Base-by-base conservation (phyloP, 1,284 basidiomycete species). In the Mrakiaceae sp. region DNA sequence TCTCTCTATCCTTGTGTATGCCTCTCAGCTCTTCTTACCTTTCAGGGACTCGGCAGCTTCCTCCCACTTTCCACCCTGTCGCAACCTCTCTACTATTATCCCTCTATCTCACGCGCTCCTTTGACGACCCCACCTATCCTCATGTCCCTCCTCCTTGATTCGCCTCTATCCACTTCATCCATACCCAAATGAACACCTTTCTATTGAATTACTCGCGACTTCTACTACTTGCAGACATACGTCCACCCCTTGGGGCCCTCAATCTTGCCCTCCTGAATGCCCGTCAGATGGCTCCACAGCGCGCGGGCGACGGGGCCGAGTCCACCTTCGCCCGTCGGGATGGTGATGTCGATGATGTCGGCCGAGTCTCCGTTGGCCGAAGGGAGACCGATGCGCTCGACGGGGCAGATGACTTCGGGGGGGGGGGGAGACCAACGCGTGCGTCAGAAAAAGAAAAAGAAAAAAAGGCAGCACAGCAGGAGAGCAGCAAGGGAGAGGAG, bases 201-300 rank as follows among this genome's bases (percentile, higher is more conserved):
- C 27, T 27, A 27, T 27, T 27, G 27, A 27, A 27, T 27, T 27
- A 27, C 27, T 27, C 27, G 27, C 27, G 27, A 27, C 27, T 27
- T 27, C 27, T 27, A 27, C 27, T 27, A 55, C 39, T 55, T 40
- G 55, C 55, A 57, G 14, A 47, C 5, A 6, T 44, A 40, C 55
- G 43, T 57, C 55, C 55, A 63, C 7, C 62, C 62, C 49, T 58
- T 57, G 16, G 64, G 64, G 49, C 64, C 64, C 69, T 73, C 79
- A 83, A 69, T 81, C 68, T 78, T 79, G 3, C 87, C 87, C 67
- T 83, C 80, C 74, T 88, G 86, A 49, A 89, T 84, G 67, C 79
- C 83, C 10, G 81, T 74, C 56, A 90, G 77, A 63, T 79, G 78
- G 62, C 80, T 76, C 69, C 79, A 79, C 12, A 89, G 74, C 1